Evolutionary conservation across 192 early-diverging fungal genomes (phyloP).

Genomic region (Podila clonocystis): DNA sequence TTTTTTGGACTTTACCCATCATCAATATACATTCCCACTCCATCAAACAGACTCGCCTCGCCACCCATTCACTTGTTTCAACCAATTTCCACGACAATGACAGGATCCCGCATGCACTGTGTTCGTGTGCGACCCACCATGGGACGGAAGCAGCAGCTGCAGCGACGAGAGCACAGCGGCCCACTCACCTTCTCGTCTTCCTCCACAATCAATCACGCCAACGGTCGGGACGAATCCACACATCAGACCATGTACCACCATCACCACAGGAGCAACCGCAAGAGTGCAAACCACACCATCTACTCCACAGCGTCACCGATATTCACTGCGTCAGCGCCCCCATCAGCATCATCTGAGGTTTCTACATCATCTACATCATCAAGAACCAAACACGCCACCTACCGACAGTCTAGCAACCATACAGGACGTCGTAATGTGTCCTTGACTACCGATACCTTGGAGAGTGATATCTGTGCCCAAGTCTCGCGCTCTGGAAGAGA

Average conservation of each 20-base stretch:
- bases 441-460: neutral
- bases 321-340: neutral
- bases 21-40: neutral
- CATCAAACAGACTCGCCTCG: neutral
- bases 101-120: constrained; percentile 31
- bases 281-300: neutral
- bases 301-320: neutral
- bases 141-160: constrained; percentile 43
- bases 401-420: neutral
- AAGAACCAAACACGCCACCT: neutral
- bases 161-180: constrained; percentile 27
- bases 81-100: neutral
- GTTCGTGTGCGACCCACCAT: constrained; percentile 49
- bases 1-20: neutral
- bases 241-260: constrained; percentile 16
- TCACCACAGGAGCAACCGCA: constrained; percentile 1
- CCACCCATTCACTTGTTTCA: too few species aligned
- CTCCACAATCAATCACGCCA: neutral
- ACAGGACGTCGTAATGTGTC: neutral
- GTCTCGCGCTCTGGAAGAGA: neutral
- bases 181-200: neutral
- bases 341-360: neutral
- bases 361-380: neutral
- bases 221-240: neutral
- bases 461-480: neutral